Evolutionary conservation across 345 rosid genomes (phyloP).

Genomic region (Limnanthes douglasii): DNA sequence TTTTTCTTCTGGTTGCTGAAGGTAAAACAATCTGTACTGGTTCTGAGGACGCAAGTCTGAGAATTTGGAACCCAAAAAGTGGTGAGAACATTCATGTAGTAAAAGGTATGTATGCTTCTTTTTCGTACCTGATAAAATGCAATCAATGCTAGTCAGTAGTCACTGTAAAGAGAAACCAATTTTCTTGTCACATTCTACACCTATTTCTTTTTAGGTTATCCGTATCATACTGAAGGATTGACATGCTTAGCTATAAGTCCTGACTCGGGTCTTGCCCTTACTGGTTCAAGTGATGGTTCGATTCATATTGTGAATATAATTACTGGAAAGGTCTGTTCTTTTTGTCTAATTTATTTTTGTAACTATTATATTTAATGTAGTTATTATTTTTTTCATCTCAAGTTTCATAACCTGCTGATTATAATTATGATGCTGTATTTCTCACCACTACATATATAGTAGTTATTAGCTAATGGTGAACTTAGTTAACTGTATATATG

Average conservation of each 20-base stretch:
- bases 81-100: constrained; percentile 59
- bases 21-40: constrained; percentile 89
- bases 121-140: background rate
- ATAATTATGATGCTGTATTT: too few relatives aligned
- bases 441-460: too few relatives aligned
- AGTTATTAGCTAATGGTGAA: too few relatives aligned
- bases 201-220: constrained; percentile 42
- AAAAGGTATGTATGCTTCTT: constrained; percentile 27
- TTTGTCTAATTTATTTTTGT: background rate
- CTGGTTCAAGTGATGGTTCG: constrained; percentile 73
- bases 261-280: constrained; percentile 62
- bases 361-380: too few relatives aligned
- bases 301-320: constrained; percentile 67
- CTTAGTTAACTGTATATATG: too few relatives aligned
- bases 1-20: constrained; percentile 12
- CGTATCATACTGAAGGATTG: constrained; percentile 67
- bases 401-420: background rate
- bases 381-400: too few relatives aligned
- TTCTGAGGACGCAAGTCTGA: constrained; percentile 80
- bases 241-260: constrained; percentile 68
- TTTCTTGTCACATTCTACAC: background rate
- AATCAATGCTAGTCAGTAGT: background rate
- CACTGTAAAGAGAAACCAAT: too few relatives aligned
- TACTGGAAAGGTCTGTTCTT: constrained; percentile 57
- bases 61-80: constrained; percentile 83